Evolutionary conservation across 2,329 filamentous ascomycete genomes (phyloP), one percentile per base, ranked within the genome.

Genomic region (Fusarium sp.): DNA sequence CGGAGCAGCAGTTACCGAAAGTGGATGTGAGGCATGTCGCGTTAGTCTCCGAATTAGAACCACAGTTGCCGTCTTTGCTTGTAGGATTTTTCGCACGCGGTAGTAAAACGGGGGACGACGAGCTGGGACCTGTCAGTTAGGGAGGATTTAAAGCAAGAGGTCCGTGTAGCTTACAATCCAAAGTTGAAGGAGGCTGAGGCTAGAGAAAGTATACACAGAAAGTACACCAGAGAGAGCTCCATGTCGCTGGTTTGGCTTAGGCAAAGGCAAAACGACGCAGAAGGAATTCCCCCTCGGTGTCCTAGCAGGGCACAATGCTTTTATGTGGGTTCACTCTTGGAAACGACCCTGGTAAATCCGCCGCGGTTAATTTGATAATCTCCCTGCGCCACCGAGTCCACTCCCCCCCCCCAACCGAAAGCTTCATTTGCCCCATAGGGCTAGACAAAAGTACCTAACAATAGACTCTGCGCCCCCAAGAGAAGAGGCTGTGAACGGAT

Each of bases 281-380:
- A 48, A 49, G 46, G 29, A 49, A 49, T 33, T 49, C 16, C 16
- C 21, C 29, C 21, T 18, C 29, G 7, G 5, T 29, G 46, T 33
- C 27, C 27, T 49, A 49, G 46, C 46, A 49, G 46, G 46, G 46
- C 46, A 49, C 46, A 49, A 49, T 49, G 46, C 21, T 21, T 49
- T 49, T 49, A 49, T 49, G 46, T 49, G 46, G 46, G 46, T 21
- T 23, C 16, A 33, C 46, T 49, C 29, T 49, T 7, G 1, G 11
- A 10, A 31, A 33, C 4, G 29, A 49, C 46, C 29, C 46, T 23
- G 8, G 46, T 10, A 7, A 49, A 33, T 23, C 15, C 46, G 4
- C 16, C 11, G 29, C 23, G 11, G 46, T 49, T 49, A 49, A 19
- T 33, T 31, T 23, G 29, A 49, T 10, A 49, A 33, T 49, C 27